These are phyloP conservation scores for Nannizziopsis arthrosporioides DNA, from an alignment of 2,329 filamentous ascomycete genomes.

Conservation along the genomic window DNA sequence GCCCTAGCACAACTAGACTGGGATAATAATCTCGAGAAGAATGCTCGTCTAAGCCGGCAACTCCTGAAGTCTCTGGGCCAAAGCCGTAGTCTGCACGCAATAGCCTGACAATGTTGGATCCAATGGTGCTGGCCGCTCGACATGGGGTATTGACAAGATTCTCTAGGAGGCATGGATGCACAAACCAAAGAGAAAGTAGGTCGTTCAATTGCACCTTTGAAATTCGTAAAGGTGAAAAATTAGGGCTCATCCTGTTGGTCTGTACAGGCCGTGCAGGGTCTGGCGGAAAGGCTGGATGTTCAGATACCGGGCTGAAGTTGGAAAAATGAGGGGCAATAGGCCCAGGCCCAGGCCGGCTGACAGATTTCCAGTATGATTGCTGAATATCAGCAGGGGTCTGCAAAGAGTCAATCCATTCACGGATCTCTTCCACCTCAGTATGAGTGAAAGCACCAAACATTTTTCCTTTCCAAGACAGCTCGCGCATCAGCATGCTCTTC, in stretches of 20 bases:
- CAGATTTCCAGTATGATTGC: not conserved
- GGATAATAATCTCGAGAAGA: not conserved
- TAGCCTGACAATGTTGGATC: conserved; percentile 28
- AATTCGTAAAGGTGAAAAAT: not conserved
- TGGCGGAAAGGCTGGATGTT: not conserved
- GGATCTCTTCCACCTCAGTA: conserved; percentile 29
- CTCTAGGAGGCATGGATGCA: conserved; percentile 30
- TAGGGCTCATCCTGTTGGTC: not conserved
- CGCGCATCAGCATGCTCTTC: conserved; percentile 33
- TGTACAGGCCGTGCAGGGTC: not conserved
- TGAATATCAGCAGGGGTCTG: not conserved
- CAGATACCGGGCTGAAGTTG: not conserved
- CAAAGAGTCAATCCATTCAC: conserved; percentile 33
- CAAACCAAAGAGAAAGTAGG: conserved; percentile 32
- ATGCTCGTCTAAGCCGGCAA: conserved; percentile 7
- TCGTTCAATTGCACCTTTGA: conserved; percentile 4
- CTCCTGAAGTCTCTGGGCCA: not conserved
- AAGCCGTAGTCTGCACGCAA: conserved; percentile 34
- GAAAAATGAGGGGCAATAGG: no score
- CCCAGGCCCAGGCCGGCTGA: not conserved
- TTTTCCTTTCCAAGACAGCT: conserved; percentile 37
- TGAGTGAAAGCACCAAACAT: conserved; percentile 43
- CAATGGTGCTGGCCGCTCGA: conserved; percentile 24
- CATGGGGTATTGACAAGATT: conserved; percentile 27
- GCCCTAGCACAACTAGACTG: conserved; percentile 1